Evolutionary conservation across 805 yeast species (phyloP).

Genomic region (Teunomyces stri): DNA sequence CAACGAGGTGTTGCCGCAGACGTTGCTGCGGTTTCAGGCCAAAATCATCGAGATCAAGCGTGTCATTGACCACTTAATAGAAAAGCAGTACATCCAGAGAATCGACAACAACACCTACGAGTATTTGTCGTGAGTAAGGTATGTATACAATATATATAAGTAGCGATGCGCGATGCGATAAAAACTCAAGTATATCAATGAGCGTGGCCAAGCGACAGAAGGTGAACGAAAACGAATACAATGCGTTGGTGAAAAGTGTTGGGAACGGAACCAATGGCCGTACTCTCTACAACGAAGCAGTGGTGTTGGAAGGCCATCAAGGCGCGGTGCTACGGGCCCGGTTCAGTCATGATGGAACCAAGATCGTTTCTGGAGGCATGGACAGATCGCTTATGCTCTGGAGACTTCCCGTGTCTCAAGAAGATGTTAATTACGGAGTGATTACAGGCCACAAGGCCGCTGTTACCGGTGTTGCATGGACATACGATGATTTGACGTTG

Average conservation of each 20-base stretch:
- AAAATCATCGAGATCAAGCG: slow-evolving; percentile 81
- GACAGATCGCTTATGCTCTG: slow-evolving; percentile 53
- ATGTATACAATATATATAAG: too few species aligned
- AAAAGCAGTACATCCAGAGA: slow-evolving; percentile 80
- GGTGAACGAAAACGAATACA: slow-evolving; percentile 4
- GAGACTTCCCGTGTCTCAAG: slow-evolving; percentile 35
- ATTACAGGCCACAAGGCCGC: slow-evolving; percentile 62
- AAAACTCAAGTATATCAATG: slow-evolving; percentile 14
- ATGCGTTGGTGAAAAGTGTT: not conserved
- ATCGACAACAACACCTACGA: slow-evolving; percentile 71
- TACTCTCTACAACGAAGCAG: slow-evolving; percentile 24
- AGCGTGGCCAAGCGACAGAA: slow-evolving; percentile 35
- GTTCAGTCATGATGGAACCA: slow-evolving; percentile 51
- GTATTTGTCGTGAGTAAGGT: slow-evolving; percentile 60
- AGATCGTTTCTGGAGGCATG: slow-evolving; percentile 60
- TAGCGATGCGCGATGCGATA: slow-evolving; percentile 2
- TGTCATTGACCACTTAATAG: slow-evolving; percentile 81
- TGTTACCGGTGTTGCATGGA: slow-evolving; percentile 59
- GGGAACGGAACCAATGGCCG: slow-evolving; percentile 6
- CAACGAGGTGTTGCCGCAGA: slow-evolving; percentile 84
- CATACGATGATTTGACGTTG: slow-evolving; percentile 38
- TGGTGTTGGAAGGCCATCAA: slow-evolving; percentile 49
- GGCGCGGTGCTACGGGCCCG: slow-evolving; percentile 53
- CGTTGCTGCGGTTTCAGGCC: slow-evolving; percentile 80
- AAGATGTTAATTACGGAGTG: slow-evolving; percentile 41